Evolutionary conservation across 169 alveolate species (phyloP).

Genomic region (Perkinsus marinus): DNA sequence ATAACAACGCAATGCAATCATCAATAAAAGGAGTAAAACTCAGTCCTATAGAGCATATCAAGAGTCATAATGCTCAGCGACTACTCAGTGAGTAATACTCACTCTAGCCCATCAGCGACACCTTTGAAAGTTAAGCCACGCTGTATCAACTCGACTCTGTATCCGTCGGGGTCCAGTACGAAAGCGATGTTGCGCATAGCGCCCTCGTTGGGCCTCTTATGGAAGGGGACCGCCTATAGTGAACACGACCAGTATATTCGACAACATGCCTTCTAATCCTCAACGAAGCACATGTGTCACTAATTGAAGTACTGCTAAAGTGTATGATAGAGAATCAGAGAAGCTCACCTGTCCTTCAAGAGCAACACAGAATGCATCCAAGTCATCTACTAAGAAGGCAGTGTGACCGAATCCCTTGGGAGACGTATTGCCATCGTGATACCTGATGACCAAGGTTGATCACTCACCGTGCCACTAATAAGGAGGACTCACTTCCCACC

Average conservation of each 20-base stretch:
- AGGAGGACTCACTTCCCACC: neutral
- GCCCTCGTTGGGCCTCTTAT: constrained; percentile 50
- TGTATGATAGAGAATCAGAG: neutral
- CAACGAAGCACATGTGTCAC: neutral
- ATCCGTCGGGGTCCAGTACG: constrained; percentile 54
- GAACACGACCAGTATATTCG: too few species aligned
- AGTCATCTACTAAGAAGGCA: constrained; percentile 44
- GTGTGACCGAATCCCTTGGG: constrained; percentile 54
- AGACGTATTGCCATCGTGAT: constrained; percentile 37
- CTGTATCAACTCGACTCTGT: constrained; percentile 46
- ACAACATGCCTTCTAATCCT: too few species aligned
- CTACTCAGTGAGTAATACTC: too few species aligned
- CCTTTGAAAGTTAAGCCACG: constrained; percentile 4
- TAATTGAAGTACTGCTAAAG: neutral
- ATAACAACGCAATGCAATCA: neutral
- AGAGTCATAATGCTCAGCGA: neutral
- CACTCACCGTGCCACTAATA: too few species aligned
- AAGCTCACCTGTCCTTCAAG: constrained; percentile 22
- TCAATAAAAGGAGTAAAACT: neutral
- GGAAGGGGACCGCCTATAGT: constrained; percentile 36
- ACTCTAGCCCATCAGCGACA: too few species aligned
- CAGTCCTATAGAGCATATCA: too few species aligned
- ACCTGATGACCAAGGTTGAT: constrained; percentile 18
- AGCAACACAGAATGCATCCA: constrained; percentile 33
- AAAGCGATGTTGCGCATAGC: constrained; percentile 49